A percentile compares a stretch with the other conserved stretches of the same genome.
Conservation (phyloP, 345 rosid species). For the Lenwebbia sp. region DNA sequence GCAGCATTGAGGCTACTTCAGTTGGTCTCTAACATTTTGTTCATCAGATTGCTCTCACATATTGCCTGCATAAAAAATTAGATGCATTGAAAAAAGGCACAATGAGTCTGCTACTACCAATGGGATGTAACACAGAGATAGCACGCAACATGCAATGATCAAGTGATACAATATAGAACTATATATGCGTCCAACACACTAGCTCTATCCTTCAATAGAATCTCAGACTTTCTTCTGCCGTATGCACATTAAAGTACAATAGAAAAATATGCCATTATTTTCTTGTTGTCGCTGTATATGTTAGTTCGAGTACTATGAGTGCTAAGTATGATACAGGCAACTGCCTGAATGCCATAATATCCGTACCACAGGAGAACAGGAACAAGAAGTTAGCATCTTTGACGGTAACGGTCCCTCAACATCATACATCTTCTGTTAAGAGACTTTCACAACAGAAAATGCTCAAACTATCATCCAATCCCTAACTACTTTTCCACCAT, state of each 20-base stretch:
- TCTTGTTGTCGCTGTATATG: too few species aligned
- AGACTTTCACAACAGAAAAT: neutral
- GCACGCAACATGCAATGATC: neutral
- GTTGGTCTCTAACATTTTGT: neutral
- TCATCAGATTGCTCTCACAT: neutral
- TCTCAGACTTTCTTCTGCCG: neutral
- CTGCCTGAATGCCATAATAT: neutral
- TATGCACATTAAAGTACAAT: neutral
- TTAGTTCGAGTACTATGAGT: too few species aligned
- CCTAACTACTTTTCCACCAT: neutral
- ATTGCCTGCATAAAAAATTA: neutral
- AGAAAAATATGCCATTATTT: neutral
- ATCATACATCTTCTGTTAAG: neutral
- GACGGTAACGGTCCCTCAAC: neutral
- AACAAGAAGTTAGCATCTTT: neutral
- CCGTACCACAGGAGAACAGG: neutral
- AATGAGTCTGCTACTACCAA: neutral
- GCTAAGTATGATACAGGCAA: neutral
- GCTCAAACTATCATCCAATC: neutral
- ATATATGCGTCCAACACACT: neutral
- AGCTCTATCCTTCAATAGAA: neutral
- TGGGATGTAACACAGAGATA: neutral
- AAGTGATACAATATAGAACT: neutral
- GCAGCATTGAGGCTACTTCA: neutral
- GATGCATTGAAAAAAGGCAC: neutral